These are phyloP conservation scores for Metarhizium humberi DNA, from an alignment of 2,329 filamentous ascomycete species.

Conservation along the genomic window DNA sequence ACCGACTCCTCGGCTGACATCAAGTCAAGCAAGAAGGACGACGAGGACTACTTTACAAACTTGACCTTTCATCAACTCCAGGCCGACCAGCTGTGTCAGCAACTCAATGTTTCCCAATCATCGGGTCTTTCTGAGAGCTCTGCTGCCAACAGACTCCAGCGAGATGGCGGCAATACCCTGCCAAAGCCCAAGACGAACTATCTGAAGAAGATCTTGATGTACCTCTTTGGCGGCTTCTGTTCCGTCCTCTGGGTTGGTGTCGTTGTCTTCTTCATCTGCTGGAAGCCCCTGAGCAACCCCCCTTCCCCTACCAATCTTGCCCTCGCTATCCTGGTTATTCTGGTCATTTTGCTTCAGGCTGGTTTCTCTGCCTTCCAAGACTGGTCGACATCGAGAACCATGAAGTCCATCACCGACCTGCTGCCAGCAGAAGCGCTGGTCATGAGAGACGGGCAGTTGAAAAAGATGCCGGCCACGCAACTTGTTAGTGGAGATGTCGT, in stretches of 20 bases:
- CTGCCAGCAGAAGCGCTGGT: conserved; percentile 33
- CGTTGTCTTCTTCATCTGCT: conserved; percentile 39
- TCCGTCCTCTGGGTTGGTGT: conserved; percentile 37
- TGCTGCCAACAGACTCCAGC: conserved; percentile 23
- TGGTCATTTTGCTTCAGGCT: conserved; percentile 37
- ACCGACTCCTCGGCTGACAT: conserved; percentile 10
- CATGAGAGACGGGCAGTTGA: conserved; percentile 32
- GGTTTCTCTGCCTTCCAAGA: conserved; percentile 37
- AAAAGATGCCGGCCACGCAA: conserved; percentile 29
- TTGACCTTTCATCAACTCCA: conserved; percentile 28
- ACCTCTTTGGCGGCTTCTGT: conserved; percentile 38
- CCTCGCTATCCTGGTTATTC: conserved; percentile 34
- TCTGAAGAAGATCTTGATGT: conserved; percentile 28
- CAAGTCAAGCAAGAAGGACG: conserved; percentile 20
- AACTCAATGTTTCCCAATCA: conserved; percentile 26
- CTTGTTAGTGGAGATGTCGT: conserved; percentile 38
- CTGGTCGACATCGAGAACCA: conserved; percentile 35
- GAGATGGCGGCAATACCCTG: conserved; percentile 32
- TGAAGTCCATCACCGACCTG: conserved; percentile 37
- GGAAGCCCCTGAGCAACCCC: conserved; percentile 34
- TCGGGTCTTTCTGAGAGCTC: conserved; percentile 25
- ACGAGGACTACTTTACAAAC: conserved; percentile 34
- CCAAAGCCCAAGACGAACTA: conserved; percentile 33
- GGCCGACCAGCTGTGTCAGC: conserved; percentile 25
- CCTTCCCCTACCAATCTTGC: conserved; percentile 34